These are phyloP conservation scores for Cryptosporidium parvum DNA, from an alignment of 169 alveolate species.

Conservation along the genomic window DNA sequence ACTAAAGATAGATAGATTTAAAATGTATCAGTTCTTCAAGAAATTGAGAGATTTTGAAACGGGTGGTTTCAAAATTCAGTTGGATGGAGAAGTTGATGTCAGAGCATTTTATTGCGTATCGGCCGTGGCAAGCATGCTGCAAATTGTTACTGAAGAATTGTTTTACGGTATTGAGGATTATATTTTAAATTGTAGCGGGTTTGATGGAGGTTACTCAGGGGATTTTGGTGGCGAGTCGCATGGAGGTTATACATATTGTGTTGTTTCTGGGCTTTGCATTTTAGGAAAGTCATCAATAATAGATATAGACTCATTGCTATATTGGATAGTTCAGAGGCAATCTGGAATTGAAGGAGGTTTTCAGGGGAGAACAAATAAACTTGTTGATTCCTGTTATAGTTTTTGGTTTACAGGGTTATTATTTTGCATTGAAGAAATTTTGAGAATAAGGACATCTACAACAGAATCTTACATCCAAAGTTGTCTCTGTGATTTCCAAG, in stretches of 20 bases:
- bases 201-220: conserved; percentile 97
- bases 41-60: conserved; percentile 86
- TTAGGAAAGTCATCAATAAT: conserved; percentile 86
- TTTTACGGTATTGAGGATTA: conserved; percentile 89
- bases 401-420: conserved; percentile 96
- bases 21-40: conserved; percentile 88
- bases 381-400: conserved; percentile 96
- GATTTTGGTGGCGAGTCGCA: conserved; percentile 96
- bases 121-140: conserved; percentile 90
- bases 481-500: conserved; percentile 68
- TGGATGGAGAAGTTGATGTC: conserved; percentile 95
- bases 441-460: conserved; percentile 80
- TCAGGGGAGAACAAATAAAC: conserved; percentile 97
- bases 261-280: conserved; percentile 91
- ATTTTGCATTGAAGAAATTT: conserved; percentile 83
- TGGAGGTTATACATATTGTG: conserved; percentile 98
- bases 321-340: conserved; percentile 91
- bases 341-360: conserved; percentile 94
- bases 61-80: conserved; percentile 92
- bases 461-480: conserved; percentile 77
- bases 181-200: conserved; percentile 92
- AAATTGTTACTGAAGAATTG: conserved; percentile 88
- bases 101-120: conserved; percentile 95
- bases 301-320: conserved; percentile 86
- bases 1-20: conserved; percentile 86